phyloP scores from a whole-genome alignment of 225 moss, liverwort and hornwort species.

The Anthoceros angustus region DNA sequence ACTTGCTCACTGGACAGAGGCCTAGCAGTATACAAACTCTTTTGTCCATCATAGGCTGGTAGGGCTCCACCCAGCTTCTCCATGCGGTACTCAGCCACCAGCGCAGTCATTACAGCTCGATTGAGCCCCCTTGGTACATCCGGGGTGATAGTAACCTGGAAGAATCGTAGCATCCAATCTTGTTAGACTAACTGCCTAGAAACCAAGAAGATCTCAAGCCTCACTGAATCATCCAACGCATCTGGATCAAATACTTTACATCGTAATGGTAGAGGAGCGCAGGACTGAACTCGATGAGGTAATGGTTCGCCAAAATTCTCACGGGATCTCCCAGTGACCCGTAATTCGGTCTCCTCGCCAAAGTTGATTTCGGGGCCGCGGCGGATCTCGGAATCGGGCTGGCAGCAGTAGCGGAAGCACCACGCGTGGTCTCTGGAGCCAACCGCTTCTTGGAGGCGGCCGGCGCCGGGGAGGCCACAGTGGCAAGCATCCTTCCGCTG shows the following conservation, averaged over 20 bases:
- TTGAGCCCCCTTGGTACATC: background rate
- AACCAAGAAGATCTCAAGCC: too few relatives aligned
- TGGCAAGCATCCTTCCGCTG: too few relatives aligned
- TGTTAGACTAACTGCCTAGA: too few relatives aligned
- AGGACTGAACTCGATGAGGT: background rate
- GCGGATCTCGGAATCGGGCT: background rate
- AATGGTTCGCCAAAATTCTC: background rate
- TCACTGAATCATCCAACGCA: background rate
- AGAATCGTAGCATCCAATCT: too few relatives aligned
- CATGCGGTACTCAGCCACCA: background rate
- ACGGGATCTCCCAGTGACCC: background rate
- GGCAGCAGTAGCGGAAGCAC: too few relatives aligned
- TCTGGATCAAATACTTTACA: background rate
- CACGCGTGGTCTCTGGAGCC: too few relatives aligned
- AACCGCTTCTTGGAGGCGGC: too few relatives aligned
- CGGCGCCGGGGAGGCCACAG: too few relatives aligned
- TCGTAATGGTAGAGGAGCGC: background rate
- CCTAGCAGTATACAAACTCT: background rate
- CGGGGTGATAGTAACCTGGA: background rate
- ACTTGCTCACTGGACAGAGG: background rate
- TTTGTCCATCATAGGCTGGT: background rate
- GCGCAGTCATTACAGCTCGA: background rate
- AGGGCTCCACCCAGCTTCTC: background rate
- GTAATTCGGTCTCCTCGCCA: background rate
- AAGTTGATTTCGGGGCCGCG: background rate